Evolutionary conservation across 2,329 filamentous ascomycete genomes (phyloP).

Genomic region (Bipolaris oryzae): DNA sequence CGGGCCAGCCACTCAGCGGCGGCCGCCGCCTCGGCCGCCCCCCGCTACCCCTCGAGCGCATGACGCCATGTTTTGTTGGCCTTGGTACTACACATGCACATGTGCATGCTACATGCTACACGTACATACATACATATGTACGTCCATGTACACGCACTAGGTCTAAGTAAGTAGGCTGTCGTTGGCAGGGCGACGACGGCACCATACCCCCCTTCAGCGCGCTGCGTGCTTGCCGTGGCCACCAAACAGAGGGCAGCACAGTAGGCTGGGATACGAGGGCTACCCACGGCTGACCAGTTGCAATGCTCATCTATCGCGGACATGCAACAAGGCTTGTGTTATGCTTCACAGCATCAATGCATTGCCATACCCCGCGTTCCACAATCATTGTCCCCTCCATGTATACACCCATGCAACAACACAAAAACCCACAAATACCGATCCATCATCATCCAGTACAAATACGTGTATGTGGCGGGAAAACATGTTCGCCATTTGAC

Average conservation of each 20-base stretch:
- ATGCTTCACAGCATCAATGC: constrained; percentile 4
- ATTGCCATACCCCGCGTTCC: background rate
- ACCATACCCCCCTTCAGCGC: background rate
- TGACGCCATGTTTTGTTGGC: constrained; percentile 7
- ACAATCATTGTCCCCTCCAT: background rate
- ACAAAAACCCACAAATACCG: background rate
- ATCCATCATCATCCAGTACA: too few relatives aligned
- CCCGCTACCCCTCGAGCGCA: background rate
- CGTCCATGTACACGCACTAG: background rate
- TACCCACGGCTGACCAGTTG: too few relatives aligned
- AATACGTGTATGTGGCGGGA: background rate
- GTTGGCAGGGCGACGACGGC: background rate
- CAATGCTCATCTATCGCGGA: too few relatives aligned
- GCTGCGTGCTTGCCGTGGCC: background rate
- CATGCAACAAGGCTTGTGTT: too few relatives aligned
- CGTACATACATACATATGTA: background rate
- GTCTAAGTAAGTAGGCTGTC: background rate
- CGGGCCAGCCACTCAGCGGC: constrained; percentile 5
- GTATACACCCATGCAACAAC: background rate
- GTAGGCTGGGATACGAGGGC: too few relatives aligned
- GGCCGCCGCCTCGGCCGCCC: background rate
- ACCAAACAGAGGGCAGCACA: too few relatives aligned
- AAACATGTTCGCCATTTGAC: background rate
- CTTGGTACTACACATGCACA: background rate
- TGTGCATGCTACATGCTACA: too few relatives aligned